Evolutionary conservation across 352 stramenopile species (phyloP), one percentile per base, ranked within the genome.

Genomic region (Sclerospora graminicola): DNA sequence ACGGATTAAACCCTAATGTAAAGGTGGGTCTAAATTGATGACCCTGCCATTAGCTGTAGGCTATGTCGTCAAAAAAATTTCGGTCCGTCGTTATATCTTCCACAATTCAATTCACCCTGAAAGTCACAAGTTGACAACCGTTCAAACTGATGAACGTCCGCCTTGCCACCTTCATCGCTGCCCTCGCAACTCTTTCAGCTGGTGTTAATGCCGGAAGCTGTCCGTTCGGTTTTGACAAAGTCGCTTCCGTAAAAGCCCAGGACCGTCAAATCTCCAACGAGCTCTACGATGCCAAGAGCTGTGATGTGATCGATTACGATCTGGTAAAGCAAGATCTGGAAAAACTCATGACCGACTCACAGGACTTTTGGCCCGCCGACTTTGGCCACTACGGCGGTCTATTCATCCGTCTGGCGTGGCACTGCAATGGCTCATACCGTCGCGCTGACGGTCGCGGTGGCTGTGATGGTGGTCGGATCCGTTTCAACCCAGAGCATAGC

Each of bases 301-400:
- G 51, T 27, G 36, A 70, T 3, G 46, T 63, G 29, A 54, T 66
- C 48, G 43, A 75, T 57, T 75, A 63, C 41, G 51, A 69, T 2
- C 51, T 59, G 15, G 69, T 93, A 4, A 82, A 86, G 45, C 48
- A 56, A 31, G 84, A 95, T 49, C 67, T 94, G 14, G 41, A 57
- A 10, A 54, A 48, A 8, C 43, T 88, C 3, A 71, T 95, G 49
- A 93, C 76, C 10, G 64, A 80, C 39, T 88, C 69, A 19, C 50
- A 91, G 47, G 66, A 74, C 32, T 83, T 69, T 21, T 95, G 84
- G 84, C 84, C 84, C 9, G 77, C 81, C 0, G 82, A 94, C 63
- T 92, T 84, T 46, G 78, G 74, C 8, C 69, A 93, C 62, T 95
- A 95, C 63, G 82, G 77, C 15, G 75, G 71, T 7, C 73, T 95